Conservation (phyloP, 1,284 basidiomycete species). For the Irpex sp. region DNA sequence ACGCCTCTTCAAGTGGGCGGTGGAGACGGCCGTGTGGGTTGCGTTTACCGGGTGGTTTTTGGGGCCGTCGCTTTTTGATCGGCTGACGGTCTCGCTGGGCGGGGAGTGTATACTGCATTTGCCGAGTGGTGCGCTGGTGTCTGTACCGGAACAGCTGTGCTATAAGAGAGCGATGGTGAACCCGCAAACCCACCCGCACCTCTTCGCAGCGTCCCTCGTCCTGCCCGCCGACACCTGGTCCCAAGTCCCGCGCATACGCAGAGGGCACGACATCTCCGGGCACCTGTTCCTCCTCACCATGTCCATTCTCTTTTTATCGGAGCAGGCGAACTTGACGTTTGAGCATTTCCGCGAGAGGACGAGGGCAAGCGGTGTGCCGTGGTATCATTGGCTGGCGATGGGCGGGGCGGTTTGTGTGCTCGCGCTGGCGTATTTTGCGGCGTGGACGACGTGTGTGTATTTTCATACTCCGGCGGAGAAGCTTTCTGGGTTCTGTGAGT, state of each 20-base stretch:
- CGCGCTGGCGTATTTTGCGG: constrained; percentile 71
- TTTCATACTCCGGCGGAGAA: constrained; percentile 92
- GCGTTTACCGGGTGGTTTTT: constrained; percentile 90
- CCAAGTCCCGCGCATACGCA: constrained; percentile 55
- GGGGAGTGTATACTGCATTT: constrained; percentile 75
- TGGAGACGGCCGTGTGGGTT: constrained; percentile 70
- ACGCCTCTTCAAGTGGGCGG: constrained; percentile 54
- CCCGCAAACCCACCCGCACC: constrained; percentile 55
- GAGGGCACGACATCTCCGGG: constrained; percentile 92
- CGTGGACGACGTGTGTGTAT: constrained; percentile 81
- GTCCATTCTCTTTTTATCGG: constrained; percentile 74
- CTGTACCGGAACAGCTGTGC: constrained; percentile 63
- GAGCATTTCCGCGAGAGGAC: constrained; percentile 9
- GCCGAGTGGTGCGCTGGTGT: constrained; percentile 50
- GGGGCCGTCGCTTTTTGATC: constrained; percentile 79
- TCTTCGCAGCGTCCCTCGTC: constrained; percentile 49
- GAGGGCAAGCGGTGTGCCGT: constrained; percentile 19
- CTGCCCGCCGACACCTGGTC: constrained; percentile 39
- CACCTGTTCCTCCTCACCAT: constrained; percentile 92
- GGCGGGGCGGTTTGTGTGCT: constrained; percentile 48
- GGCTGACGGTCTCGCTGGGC: constrained; percentile 73
- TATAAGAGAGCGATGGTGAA: constrained; percentile 47
- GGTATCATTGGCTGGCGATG: constrained; percentile 48
- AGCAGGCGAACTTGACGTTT: constrained; percentile 63
- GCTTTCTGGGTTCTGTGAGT: constrained; percentile 76